Evolutionary conservation across 108 stramenopile genomes (phyloP), one percentile per base, ranked within the genome.

Genomic region (Conticribra weissflogii): DNA sequence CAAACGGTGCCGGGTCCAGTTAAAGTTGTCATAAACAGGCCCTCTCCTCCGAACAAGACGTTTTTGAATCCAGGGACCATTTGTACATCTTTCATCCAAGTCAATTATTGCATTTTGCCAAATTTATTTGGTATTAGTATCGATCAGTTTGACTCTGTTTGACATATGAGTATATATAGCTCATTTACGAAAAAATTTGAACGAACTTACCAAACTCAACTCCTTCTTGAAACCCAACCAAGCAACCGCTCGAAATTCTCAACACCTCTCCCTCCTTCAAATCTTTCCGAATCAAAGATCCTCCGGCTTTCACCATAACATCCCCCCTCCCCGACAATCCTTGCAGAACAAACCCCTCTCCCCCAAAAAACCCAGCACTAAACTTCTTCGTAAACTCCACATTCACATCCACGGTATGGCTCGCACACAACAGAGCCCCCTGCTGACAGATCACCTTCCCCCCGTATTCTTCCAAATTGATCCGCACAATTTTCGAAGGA

Each of bases 311-410:
- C 45, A 96, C 77, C 29, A 96, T 76, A 0, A 90, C 91, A 73
- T 94, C 91, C 18, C 95, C 95, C 14, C 78, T 55, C 0, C 95
- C 95, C 3, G 79, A 73, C 53, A 96, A 67, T 0, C 79, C 62
- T 75, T 96, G 95, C 62, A 96, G 63, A n/a, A 94, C 86, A 75
- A 96, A 96, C 0, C 95, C 95, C 66, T 96, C 90, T 8, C 95
- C 95, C 19, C 95, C 95, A 78, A 96, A 96, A 54, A 96, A 92
- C 0, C 95, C 95, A 0, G 90, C 63, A 17, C 77, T 84, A 62
- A 94, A 72, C 14, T 60, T 76, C 33, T 89, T 89, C 1, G 95
- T 92, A 58, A 88, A 86, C 66, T 87, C 95, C 79, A 92, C 85
- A 49, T 86, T 78, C 33, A 96, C 90, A 54, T 90, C 76, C 3